Evolutionary conservation across 1,284 basidiomycete genomes (phyloP), one percentile per base, ranked within the genome.

Genomic region (Ustilago vetiveriae): DNA sequence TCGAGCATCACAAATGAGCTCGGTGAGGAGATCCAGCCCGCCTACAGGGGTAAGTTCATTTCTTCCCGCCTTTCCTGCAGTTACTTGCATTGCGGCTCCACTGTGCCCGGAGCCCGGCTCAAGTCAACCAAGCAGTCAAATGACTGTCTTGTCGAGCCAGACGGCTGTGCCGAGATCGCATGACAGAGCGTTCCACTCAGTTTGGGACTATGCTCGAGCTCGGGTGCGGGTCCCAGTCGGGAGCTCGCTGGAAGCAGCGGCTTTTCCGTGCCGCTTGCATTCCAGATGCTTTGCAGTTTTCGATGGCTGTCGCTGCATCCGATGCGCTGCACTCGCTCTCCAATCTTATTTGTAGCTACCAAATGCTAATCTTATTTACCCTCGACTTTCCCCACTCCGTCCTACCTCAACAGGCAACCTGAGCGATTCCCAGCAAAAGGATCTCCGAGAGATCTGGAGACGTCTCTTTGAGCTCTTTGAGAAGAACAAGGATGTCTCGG

Each of bases 401-500:
- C 14, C 14, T 29, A 38, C 23, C 27, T 29, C 6, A 29, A 46
- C 58, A 68, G 79, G 80, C 36, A 81, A 81, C 53, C 76, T 82
- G 13, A 59, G 52, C 19, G 40, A 50, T n/a, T 59, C 64, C 8
- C 80, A 82, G 33, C 66, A 78, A 41, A 57, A 54, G 33, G 48
- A 68, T 27, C 69, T 82, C 23, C 59, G 76, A 30, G 73, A 80
- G 45, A 69, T 76, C 4, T 81, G 70, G 60, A 35, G 53, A 40
- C 57, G 71, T 39, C 66, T 81, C 27, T 72, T 71, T 38, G 76
- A 80, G 49, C 65, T 82, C 35, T 74, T 68, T 16, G 72, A 77
- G 33, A 68, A 59, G 53, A 81, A 82, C 71, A 56, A 55, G 38
- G 69, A 78, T 22, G 60, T 68, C 40, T 82, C 80, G 32, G 75